Base-by-base conservation (phyloP, 768 basidiomycete genomes). In the Amanita subjunquillea region DNA sequence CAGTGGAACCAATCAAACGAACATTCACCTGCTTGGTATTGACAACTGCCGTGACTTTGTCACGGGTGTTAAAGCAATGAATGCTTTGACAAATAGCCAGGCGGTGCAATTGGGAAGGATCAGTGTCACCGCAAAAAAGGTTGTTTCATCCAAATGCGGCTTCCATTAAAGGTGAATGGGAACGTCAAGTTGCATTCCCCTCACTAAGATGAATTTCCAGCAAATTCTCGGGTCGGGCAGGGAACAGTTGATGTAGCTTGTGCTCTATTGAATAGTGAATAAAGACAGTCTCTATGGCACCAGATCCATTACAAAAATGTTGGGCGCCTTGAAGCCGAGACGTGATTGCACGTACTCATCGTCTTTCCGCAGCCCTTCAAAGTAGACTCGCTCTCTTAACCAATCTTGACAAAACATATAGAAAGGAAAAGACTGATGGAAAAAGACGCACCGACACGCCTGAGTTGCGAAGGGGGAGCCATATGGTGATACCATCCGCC, bases 321-420 rank as follows among this genome's bases (percentile, higher is more conserved):
- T 91, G 5, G 87, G 80, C 2, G 89, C 89, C 51, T 73, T 76
- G 67, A 79, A 91, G 1, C 89, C 89, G 27, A 91, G 77, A 5
- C 87, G 76, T 7, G 70, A 62, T 25, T 66, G 57, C 2, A 75
- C 70, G 58, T 90, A 91, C 6, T 58, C 60, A 57, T 88, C 85
- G 56, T 83, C 77, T 61, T 72, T 78, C 9, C 57, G 57, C 52
- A 91, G 59, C 13, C 75, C 72, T 54, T 91, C 87, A 54, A 91
- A 89, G 64, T 73, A 87, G 20, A 76, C 71, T 50, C 76, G 74
- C 51, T 90, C 89, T 41, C 84, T 76, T 17, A 91, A 74, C 86
- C 87, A 91, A 59, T 90, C 88, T 88, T 29, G 13, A 12, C n/a
- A 17, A 37, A 15, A 10, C 36, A 52, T 38, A 40, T 34, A 42